phyloP scores from a whole-genome alignment of 306 rosid species.

The Arachis stenosperma region DNA sequence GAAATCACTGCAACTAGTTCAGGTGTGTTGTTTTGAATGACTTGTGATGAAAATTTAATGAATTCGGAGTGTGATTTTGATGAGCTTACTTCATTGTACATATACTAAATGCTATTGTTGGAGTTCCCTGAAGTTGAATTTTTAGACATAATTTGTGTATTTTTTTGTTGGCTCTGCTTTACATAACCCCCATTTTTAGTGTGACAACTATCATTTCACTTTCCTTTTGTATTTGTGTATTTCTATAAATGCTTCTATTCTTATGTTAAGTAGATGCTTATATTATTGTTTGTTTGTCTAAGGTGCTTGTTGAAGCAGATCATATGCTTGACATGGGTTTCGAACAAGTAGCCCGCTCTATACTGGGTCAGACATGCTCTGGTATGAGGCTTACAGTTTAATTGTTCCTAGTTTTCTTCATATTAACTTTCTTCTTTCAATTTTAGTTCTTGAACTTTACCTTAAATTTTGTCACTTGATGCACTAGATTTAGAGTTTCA shows the following conservation, averaged over 20 bases:
- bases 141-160: neutral
- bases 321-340: conserved; percentile 99
- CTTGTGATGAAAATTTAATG: neutral
- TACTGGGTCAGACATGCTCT: conserved; percentile 80
- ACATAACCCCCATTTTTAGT: neutral
- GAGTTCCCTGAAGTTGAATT: neutral
- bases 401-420: conserved; percentile 9
- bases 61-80: conserved; percentile 22
- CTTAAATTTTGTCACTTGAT: neutral
- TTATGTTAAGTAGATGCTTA: conserved; percentile 5
- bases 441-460: neutral
- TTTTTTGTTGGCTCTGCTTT: conserved; percentile 26
- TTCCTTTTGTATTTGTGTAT: neutral
- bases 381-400: conserved; percentile 48
- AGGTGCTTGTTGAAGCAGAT: conserved; percentile 99
- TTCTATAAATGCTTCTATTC: conserved; percentile 8
- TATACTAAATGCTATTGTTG: conserved; percentile 12
- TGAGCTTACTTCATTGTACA: neutral
- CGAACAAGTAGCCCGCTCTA: conserved; percentile 86
- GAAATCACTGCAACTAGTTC: conserved; percentile 98
- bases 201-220: neutral
- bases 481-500: conserved; percentile 9
- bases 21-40: conserved; percentile 47
- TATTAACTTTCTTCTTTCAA: neutral
- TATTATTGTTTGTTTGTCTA: conserved; percentile 28